Conservation (phyloP, 2,329 filamentous ascomycete species). For the Aspergillus sp. region DNA sequence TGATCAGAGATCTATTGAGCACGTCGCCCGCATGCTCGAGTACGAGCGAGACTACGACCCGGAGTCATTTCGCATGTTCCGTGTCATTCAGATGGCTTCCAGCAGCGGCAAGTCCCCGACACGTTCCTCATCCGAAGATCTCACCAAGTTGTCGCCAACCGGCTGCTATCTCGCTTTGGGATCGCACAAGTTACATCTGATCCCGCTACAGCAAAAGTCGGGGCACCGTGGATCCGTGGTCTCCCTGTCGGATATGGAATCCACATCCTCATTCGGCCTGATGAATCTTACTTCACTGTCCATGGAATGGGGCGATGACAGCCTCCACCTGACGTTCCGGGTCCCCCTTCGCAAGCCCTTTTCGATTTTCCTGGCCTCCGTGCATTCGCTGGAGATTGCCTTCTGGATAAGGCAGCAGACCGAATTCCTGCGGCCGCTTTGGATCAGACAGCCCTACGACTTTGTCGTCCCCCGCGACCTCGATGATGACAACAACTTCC, state of each 20-base stretch:
- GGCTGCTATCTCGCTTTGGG: conserved; percentile 63
- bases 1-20: conserved; percentile 53
- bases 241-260: conserved; percentile 44
- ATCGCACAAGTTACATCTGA: conserved; percentile 59
- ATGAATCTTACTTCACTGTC: conserved; percentile 53
- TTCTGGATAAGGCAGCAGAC: conserved; percentile 53
- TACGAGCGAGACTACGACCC: conserved; percentile 62
- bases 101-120: conserved; percentile 41
- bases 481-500: conserved; percentile 42
- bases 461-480: conserved; percentile 52
- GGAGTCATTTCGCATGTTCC: conserved; percentile 58
- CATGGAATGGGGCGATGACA: conserved; percentile 56
- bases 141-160: conserved; percentile 56
- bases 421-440: conserved; percentile 57
- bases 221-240: conserved; percentile 47
- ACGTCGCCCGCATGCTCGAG: conserved; percentile 55
- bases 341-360: conserved; percentile 49
- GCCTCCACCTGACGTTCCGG: conserved; percentile 58
- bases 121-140: conserved; percentile 56
- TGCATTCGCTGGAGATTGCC: conserved; percentile 57
- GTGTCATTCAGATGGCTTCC: conserved; percentile 56
- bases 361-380: conserved; percentile 55
- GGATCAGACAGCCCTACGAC: conserved; percentile 55
- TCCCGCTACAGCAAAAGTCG: conserved; percentile 56
- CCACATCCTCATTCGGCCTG: conserved; percentile 52